Base-by-base conservation (phyloP, 805 yeast species). In the Wickerhamomyces silvicola region DNA sequence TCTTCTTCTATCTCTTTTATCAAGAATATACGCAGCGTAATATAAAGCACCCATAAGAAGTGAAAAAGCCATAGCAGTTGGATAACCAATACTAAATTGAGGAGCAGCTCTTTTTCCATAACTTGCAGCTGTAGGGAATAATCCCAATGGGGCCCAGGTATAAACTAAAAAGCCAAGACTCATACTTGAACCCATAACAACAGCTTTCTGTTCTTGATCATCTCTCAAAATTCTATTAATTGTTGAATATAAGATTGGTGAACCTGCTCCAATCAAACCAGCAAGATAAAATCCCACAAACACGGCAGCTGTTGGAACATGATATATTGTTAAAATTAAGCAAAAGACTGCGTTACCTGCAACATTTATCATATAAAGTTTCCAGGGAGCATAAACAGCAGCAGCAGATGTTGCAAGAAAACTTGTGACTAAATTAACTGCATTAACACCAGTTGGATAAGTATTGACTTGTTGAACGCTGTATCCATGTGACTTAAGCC, bases 81-180 rank as follows among this genome's bases (percentile, higher is more conserved):
- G 32, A 23, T 30, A 30, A 13, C 32, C 32, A 3, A 18, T 13
- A 6, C 10, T 23, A 27, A 27, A 30, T 13, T 24, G 32, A 10
- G 32, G 32, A 13, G 32, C 32, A 11, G 32, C 32, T 18, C 19
- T 23, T 10, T 30, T 14, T 13, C 32, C 32, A 6, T 23, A 13
- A 6, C 11, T 16, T 13, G 19, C 32, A 18, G 32, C 32, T 14
- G 32, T 30, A 12, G 32, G 32, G 14, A 17, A 30, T 7, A 30
- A 18, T n/a, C 32, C 32, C 9, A 30, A 23, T 18, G 32, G 32
- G 10, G 26, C 27, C 32, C 32, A 30, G 12, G 26, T 22, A 10
- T 22, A 30, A n/a, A 23, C 27, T 2, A 30, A 19, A 10, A 22
- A 23, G 5, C 27, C 32, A 12, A 18, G 15, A 18, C 23, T 21